Evolutionary conservation across 2,329 filamentous ascomycete genomes (phyloP), one percentile per base, ranked within the genome.

Genomic region (Rasamsonia emersonii): DNA sequence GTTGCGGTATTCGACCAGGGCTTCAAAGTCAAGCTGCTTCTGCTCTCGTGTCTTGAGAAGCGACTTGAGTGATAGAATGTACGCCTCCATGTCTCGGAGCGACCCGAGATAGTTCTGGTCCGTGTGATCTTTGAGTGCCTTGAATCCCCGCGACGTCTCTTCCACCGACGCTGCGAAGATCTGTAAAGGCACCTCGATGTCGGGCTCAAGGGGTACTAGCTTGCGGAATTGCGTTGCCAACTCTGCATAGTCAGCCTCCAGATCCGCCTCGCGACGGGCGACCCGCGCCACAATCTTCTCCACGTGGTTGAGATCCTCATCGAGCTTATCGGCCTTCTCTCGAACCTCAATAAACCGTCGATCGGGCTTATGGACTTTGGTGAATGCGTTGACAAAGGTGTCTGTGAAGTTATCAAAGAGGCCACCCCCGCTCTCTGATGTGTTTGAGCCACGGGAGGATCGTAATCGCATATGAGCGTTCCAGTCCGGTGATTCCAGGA

Each of bases 11-110:
- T 96, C 89, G 17, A 86, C 93, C 19, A 98, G 71, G 43, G 86
- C 88, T 62, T 98, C 91, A 51, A 89, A 94, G 64, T 98, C 91
- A 36, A 98, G 80, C 58, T 98, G 91, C 57, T 98, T 98, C 64
- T 93, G 86, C 64, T 98, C 91, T 20, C 91, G 80, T 1, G 85
- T 85, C 58, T 93, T 93, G 42, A 98, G 77, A 4, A 98, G 77
- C 15, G 77, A 72, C 59, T 93, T 93, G 28, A 96, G 68, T 0
- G 86, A 82, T n/a, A 75, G 65, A 43, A 86, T 89, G 61, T 96
- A 98, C 16, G 86, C 82, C 49, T 93, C 84, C 88, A 96, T 94
- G 62, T 98, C 91, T 30, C 86, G 78, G 32, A 98, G 70, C 34
- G 82, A 89, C 44, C 86, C 85, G 2, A 98, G 76, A 54, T 98